Base-by-base conservation (phyloP, 495 filamentous ascomycete genomes). In the Talaromyces adpressus region DNA sequence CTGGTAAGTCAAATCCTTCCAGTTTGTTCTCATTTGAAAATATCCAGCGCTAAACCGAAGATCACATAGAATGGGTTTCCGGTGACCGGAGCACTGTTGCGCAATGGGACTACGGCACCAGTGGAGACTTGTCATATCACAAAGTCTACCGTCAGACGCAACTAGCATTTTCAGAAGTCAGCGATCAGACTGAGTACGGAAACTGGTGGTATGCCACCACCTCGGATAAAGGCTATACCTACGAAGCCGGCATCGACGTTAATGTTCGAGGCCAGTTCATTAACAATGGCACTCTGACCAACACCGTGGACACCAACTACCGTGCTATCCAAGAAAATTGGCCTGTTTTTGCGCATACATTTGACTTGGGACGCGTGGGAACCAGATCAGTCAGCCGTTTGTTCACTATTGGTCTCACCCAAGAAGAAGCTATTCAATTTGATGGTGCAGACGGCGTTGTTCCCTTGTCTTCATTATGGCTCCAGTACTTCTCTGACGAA, bases 111-210 rank as follows among this genome's bases (percentile, higher is more conserved):
- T 82, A 81, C 64, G 82, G 78, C 61, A 75, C 73, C 29, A 72
- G 71, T 20, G 65, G 66, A 9, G 53, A 72, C 5, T 68, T 86
- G 34, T 77, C 81, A 7, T 87, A 84, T 67, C 82, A 87, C 63
- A 76, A 76, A 52, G 69, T 88, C 36, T 79, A 80, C 65, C 76
- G 81, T 27, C 75, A 83, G 69, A 75, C 72, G 8, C 83, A 84
- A 59, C 69, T 82, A 57, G 70, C 78, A 0, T 85, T 85, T 68
- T 81, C 82, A 0, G 83, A 88, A 63, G 64, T 57, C 18, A 69
- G 67, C 16, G 81, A 88, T 56, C 80, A 82, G 58, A 79, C 75
- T 3, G 85, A 88, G 68, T 88, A 84, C 81, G 85, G 85, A 25
- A 73, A 79, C 59, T 81, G 81, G 82, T 85, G 82, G 65, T 87